These are phyloP conservation scores for Pholiota adiposa DNA, from an alignment of 1,284 basidiomycete species.

Conservation along the genomic window DNA sequence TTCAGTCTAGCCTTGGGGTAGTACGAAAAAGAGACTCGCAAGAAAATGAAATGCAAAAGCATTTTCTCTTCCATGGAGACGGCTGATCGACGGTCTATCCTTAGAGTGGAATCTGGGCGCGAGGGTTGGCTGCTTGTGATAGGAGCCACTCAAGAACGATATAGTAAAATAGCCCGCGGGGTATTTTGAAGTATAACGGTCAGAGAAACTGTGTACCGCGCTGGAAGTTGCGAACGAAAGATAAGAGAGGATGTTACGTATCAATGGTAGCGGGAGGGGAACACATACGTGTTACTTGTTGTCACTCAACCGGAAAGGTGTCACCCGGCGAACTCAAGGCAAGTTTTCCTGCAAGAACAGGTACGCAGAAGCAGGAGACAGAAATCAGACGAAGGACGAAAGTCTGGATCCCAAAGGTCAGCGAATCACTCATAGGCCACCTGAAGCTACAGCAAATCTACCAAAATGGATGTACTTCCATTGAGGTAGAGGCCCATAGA, in stretches of 20 bases:
- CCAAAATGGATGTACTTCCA: background rate
- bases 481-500: slow-evolving; percentile 3
- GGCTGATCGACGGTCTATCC: background rate
- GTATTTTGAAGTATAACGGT: slow-evolving; percentile 5
- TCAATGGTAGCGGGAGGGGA: slow-evolving; percentile 9
- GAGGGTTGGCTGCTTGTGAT: background rate
- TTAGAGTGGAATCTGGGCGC: background rate
- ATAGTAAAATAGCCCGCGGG: slow-evolving; percentile 11
- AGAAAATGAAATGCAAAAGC: background rate
- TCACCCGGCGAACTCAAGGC: slow-evolving; percentile 23
- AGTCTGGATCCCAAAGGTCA: slow-evolving; percentile 1
- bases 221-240: slow-evolving; percentile 11
- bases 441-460: background rate
- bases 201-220: slow-evolving; percentile 8
- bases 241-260: slow-evolving; percentile 28
- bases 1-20: background rate
- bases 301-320: slow-evolving; percentile 20
- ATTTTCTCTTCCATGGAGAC: background rate
- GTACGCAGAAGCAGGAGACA: slow-evolving; percentile 16
- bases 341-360: slow-evolving; percentile 14
- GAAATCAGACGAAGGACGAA: background rate
- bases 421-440: background rate
- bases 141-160: background rate
- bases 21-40: background rate
- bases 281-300: slow-evolving; percentile 21